Base-by-base conservation (phyloP, 768 basidiomycete genomes). In the Cystobasidium ongulense region DNA sequence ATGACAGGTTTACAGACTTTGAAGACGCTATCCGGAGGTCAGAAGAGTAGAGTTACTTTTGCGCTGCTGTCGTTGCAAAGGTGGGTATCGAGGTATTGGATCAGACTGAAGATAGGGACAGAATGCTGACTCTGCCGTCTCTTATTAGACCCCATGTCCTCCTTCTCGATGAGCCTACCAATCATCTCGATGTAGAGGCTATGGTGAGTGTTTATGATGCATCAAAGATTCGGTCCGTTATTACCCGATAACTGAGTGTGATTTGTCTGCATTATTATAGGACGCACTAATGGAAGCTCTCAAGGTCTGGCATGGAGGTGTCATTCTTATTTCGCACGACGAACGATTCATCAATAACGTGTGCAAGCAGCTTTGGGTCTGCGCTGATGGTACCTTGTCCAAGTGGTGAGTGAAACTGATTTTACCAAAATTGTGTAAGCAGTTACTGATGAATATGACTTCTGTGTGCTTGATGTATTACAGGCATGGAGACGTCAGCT, bases 31-130 rank as follows among this genome's bases (percentile, higher is more conserved):
- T 68, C 62, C 29, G 27, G 38, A 65, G 95, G 95, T 80, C 95
- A 98, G 79, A 97, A 97, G 82, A 90, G 89, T 73, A 88, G 95
- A 77, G 95, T 97, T 17, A 92, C 93, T 0, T 98, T 98, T 82
- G 88, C 94, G 0, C 50, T 70, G n/a, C 64, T 79, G 1, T 43
- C 64, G 46, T 31, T 59, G 29, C 36, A 23, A 17, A 38, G n/a
- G n/a, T 59, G 33, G 13, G 46, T 41, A n/a, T n/a, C 39, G 8
- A 50, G 7, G 21, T 4, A 11, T 50, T 7, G 46, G 10, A 50
- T 50, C 15, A 11, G 8, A 21, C n/a, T 7, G 21, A 21, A 41
- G 46, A 50, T 11, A 35, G 18, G 54, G 27, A 23, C 33, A 33
- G 36, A 23, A 27, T 54, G 11, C 18, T 72, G 36, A 41, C 43